phyloP scores from a whole-genome alignment of 2,329 filamentous ascomycete species.

The Acrodontium crateriforme region DNA sequence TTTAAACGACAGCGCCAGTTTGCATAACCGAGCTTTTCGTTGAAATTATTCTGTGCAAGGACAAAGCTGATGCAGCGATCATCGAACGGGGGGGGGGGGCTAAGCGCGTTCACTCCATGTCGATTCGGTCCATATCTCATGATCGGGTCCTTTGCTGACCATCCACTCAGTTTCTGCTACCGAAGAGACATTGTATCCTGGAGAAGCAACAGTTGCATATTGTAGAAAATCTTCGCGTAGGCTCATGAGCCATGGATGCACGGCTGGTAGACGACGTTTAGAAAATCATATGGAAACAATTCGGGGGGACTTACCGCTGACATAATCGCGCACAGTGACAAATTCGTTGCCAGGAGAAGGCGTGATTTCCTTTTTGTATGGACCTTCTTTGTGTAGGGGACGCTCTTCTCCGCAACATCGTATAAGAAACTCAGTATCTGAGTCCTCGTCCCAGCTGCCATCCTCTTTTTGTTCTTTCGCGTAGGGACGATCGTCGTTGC shows the following conservation, averaged over 20 bases:
- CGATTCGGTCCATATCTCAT: too few species aligned
- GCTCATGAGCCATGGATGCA: constrained; percentile 3
- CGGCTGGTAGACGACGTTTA: constrained; percentile 1
- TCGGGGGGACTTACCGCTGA: constrained; percentile 5
- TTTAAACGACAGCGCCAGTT: too few species aligned
- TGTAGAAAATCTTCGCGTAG: constrained; percentile 2
- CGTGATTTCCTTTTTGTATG: constrained; percentile 2
- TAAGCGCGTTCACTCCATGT: too few species aligned
- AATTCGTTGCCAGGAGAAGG: constrained; percentile 3
- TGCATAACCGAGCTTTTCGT: too few species aligned
- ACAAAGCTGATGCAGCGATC: too few species aligned
- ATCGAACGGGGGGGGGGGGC: too few species aligned
- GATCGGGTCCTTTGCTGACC: too few species aligned
- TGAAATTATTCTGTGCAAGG: too few species aligned
- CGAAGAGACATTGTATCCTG: too few species aligned
- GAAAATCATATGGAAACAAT: constrained; percentile 1
- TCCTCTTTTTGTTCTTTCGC: constrained; percentile 1
- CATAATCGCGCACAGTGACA: constrained; percentile 4
- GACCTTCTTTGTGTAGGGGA: constrained; percentile 3
- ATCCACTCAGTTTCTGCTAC: too few species aligned
- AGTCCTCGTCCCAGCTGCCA: constrained; percentile 3
- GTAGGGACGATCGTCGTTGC: constrained; percentile 3
- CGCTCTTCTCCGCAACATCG: constrained; percentile 4
- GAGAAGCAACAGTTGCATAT: too few species aligned
- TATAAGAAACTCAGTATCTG: constrained; percentile 3